Percentiles rank a stretch among this genome's conserved stretches.
Conservation (phyloP, 208 protist species). For the Wallacemonas sp. region DNA sequence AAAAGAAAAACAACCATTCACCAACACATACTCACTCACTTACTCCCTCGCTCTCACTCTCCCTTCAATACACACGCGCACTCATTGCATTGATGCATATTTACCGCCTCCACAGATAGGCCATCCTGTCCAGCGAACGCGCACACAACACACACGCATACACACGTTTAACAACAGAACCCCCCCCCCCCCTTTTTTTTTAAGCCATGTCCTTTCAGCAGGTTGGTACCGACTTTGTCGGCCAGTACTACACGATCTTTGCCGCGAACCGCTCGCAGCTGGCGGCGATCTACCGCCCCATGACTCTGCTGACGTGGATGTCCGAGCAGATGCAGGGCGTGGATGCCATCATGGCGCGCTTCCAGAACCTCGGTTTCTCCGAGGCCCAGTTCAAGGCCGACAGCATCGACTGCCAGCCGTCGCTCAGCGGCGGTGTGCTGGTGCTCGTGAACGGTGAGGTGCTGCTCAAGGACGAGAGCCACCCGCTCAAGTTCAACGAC, state of each 20-base stretch:
- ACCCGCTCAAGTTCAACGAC: slow-evolving; percentile 90
- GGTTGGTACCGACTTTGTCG: slow-evolving; percentile 66
- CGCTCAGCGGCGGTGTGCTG: slow-evolving; percentile 67
- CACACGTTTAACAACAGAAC: too few species aligned
- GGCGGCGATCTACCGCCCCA: slow-evolving; percentile 76
- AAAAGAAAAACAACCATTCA: too few species aligned
- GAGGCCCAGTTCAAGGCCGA: slow-evolving; percentile 81
- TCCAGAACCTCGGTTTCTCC: slow-evolving; percentile 74
- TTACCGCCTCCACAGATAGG: background rate
- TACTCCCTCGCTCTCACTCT: slow-evolving; percentile 10
- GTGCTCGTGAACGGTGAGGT: slow-evolving; percentile 88
- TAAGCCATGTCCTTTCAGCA: slow-evolving; percentile 70
- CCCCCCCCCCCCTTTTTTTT: background rate
- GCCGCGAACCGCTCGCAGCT: slow-evolving; percentile 58
- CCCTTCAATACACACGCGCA: too few species aligned
- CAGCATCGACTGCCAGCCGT: slow-evolving; percentile 84
- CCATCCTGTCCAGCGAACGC: background rate
- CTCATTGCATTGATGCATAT: background rate
- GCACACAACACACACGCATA: slow-evolving; percentile 4
- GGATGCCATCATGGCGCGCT: slow-evolving; percentile 82
- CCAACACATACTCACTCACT: slow-evolving; percentile 16
- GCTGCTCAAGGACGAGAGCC: slow-evolving; percentile 70
- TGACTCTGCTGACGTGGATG: slow-evolving; percentile 86
- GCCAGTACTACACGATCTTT: slow-evolving; percentile 91
- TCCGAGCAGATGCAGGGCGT: slow-evolving; percentile 83